A percentile compares a stretch with the other conserved stretches of the same genome.
phyloP scores from a whole-genome alignment of 2,329 filamentous ascomycete genomes.

The Rutstroemia sp. region DNA sequence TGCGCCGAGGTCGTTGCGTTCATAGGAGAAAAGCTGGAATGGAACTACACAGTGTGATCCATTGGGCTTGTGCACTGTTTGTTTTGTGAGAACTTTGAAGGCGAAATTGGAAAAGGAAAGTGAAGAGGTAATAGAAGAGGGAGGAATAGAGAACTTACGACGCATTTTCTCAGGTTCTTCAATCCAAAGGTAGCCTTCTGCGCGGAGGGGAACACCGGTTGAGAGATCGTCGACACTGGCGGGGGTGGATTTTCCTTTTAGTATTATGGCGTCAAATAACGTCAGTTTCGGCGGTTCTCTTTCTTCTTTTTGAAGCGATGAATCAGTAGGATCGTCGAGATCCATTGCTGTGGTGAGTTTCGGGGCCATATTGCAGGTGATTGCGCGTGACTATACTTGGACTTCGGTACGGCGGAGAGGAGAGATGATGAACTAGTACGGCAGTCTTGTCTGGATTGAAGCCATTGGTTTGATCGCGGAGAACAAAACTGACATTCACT shows the following conservation, averaged over 20 bases:
- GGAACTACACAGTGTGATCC: constrained; percentile 1
- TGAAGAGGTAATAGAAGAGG: no score
- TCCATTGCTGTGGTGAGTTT: not conserved
- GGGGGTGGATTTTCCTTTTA: not conserved
- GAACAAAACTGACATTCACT: no score
- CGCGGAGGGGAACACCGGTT: not conserved
- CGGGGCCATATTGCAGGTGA: not conserved
- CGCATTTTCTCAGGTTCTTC: constrained; percentile 3
- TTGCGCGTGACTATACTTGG: not conserved
- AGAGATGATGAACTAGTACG: no score
- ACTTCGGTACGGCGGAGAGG: no score
- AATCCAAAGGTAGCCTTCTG: constrained; percentile 5
- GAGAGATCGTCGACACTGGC: constrained; percentile 2
- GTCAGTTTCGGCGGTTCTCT: not conserved
- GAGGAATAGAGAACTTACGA: not conserved
- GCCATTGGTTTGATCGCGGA: no score
- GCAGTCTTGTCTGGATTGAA: no score
- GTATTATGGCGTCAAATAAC: constrained; percentile 4
- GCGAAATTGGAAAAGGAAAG: not conserved
- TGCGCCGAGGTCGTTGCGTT: constrained; percentile 3
- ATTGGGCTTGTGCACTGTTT: constrained; percentile 4
- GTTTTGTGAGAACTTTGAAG: not conserved
- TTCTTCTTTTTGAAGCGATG: not conserved
- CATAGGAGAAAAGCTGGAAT: constrained; percentile 4
- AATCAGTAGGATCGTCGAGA: not conserved